Percentiles rank a stretch among this genome's conserved stretches.
These are phyloP conservation scores for Chloranthus sessilifolius DNA, from an alignment of 164 flowering plant species.

Conservation along the genomic window DNA sequence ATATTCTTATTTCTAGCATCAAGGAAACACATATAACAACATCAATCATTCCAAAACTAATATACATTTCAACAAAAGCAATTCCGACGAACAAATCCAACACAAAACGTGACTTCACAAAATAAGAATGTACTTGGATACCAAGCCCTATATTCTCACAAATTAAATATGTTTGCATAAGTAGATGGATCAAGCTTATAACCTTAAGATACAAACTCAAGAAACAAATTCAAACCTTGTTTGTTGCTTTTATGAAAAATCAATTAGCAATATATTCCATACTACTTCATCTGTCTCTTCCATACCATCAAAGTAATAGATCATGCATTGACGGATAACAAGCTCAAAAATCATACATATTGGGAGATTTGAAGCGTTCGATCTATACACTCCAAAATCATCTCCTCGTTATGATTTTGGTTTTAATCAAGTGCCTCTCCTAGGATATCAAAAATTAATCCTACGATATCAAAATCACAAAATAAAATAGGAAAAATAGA, in stretches of 20 bases:
- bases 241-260: conserved; percentile 11
- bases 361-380: too few species aligned
- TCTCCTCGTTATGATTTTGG: too few species aligned
- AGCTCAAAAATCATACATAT: too few species aligned
- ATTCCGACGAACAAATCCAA: conserved; percentile 22
- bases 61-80: conserved; percentile 19
- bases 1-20: conserved; percentile 13
- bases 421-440: too few species aligned
- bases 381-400: too few species aligned
- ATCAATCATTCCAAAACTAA: conserved; percentile 12
- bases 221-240: conserved; percentile 12
- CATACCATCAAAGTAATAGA: too few species aligned
- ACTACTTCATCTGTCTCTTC: conserved; percentile 9
- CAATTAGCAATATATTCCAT: conserved; percentile 21
- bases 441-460: too few species aligned
- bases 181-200: conserved; percentile 17
- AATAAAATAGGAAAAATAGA: too few species aligned
- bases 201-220: conserved; percentile 15
- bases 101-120: conserved; percentile 15
- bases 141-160: conserved; percentile 14
- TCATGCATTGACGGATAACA: too few species aligned
- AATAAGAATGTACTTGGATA: conserved; percentile 24
- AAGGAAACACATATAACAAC: conserved; percentile 14
- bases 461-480: too few species aligned
- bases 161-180: conserved; percentile 15